Conservation (phyloP, 2,329 filamentous ascomycete species). For the Elsinoe batatas region DNA sequence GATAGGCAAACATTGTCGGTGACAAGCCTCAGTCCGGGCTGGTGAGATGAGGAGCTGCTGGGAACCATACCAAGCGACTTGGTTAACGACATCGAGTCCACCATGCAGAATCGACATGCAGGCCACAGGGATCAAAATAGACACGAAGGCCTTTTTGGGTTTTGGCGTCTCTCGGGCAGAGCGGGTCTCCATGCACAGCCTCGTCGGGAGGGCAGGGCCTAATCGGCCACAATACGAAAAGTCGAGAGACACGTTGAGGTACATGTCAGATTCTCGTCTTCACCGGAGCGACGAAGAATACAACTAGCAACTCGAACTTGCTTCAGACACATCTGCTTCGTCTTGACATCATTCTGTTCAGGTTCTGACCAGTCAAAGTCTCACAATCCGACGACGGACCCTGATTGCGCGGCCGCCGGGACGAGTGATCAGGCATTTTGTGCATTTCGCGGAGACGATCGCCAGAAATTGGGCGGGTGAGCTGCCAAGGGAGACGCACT, state of each 20-base stretch:
- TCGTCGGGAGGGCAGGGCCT: neutral
- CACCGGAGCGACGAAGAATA: neutral
- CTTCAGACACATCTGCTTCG: neutral
- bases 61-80: neutral
- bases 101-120: neutral
- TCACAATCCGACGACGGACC: constrained; percentile 9
- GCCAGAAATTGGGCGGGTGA: constrained; percentile 1
- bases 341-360: constrained; percentile 6
- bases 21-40: neutral
- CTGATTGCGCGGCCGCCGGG: constrained; percentile 5
- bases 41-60: neutral
- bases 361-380: neutral
- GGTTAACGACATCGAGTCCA: neutral
- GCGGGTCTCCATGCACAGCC: constrained; percentile 9
- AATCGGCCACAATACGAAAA: neutral
- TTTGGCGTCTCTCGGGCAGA: neutral
- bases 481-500: neutral
- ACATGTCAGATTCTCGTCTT: constrained; percentile 11
- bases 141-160: neutral
- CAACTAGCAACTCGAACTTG: neutral
- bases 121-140: neutral
- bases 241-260: neutral
- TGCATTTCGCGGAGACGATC: neutral
- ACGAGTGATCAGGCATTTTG: neutral
- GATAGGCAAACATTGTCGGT: neutral